Conservation (phyloP, 2,329 filamentous ascomycete species). For the Pestalotiopsis sp. region DNA sequence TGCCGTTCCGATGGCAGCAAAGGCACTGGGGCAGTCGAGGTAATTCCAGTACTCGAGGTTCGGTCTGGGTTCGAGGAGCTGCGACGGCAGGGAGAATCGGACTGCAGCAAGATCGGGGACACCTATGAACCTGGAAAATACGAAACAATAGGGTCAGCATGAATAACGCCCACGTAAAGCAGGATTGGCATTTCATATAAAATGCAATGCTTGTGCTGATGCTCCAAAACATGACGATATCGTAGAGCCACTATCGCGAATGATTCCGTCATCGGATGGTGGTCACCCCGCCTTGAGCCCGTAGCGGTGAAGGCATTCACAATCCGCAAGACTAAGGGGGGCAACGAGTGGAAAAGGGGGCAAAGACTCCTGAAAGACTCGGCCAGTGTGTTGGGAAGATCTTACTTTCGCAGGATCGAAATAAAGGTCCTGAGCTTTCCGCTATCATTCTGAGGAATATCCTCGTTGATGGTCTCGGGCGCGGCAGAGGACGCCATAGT, state of each 20-base stretch:
- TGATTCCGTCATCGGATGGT: constrained; percentile 17
- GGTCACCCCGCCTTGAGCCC: constrained; percentile 11
- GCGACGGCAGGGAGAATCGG: constrained; percentile 92
- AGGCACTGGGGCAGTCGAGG: constrained; percentile 90
- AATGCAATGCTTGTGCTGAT: background rate
- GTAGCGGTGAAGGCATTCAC: constrained; percentile 14
- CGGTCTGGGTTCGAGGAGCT: constrained; percentile 92
- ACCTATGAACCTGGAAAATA: constrained; percentile 77
- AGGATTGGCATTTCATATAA: background rate
- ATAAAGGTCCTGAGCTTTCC: constrained; percentile 91
- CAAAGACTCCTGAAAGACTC: background rate
- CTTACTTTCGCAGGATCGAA: constrained; percentile 84
- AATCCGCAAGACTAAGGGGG: background rate
- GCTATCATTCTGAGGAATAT: constrained; percentile 66
- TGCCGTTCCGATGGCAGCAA: constrained; percentile 81
- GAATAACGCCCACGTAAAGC: background rate
- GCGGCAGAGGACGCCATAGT: constrained; percentile 28
- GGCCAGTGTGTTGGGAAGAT: background rate
- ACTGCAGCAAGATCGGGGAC: constrained; percentile 94
- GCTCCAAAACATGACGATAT: background rate
- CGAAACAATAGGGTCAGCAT: background rate
- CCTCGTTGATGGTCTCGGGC: constrained; percentile 30
- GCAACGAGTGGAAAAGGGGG: background rate
- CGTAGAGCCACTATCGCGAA: background rate
- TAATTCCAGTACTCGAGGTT: constrained; percentile 99